phyloP scores from a whole-genome alignment of 805 yeast species.

The Danielia oregonensis region DNA sequence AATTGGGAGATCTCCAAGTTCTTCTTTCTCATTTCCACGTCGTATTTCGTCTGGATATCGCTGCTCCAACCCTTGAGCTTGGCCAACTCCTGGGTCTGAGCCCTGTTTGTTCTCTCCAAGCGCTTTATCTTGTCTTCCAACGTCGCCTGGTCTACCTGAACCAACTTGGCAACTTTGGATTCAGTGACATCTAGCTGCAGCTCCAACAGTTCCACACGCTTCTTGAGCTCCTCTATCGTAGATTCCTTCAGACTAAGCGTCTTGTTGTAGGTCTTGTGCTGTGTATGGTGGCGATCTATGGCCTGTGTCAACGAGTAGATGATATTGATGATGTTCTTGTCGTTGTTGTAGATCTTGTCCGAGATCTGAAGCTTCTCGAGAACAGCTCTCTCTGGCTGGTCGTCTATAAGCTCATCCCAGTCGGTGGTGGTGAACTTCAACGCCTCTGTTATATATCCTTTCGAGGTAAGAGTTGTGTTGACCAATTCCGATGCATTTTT shows the following conservation, averaged over 20 bases:
- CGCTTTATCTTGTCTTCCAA: conserved; percentile 12
- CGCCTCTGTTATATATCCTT: conserved; percentile 32
- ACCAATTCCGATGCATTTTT: conserved; percentile 34
- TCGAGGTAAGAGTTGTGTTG: conserved; percentile 30
- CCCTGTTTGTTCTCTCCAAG: conserved; percentile 17
- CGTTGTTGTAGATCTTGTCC: conserved; percentile 32
- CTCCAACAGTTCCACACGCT: conserved; percentile 20
- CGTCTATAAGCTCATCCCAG: conserved; percentile 27
- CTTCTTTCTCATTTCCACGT: conserved; percentile 33
- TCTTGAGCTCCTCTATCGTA: conserved; percentile 22
- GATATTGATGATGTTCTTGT: conserved; percentile 34
- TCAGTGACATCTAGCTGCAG: conserved; percentile 16
- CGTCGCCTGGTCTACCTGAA: conserved; percentile 16
- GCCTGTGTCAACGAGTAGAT: conserved; percentile 31
- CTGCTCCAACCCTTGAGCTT: conserved; percentile 25
- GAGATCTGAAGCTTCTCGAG: conserved; percentile 19
- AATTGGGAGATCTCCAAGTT: conserved; percentile 29
- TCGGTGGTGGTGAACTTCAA: conserved; percentile 33
- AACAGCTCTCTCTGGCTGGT: conserved; percentile 18
- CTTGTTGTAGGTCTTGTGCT: conserved; percentile 28
- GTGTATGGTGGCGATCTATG: conserved; percentile 31
- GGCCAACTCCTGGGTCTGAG: conserved; percentile 27
- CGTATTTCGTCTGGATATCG: conserved; percentile 31
- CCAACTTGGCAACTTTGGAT: conserved; percentile 13
- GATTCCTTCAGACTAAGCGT: conserved; percentile 27